Percentiles rank a stretch among this genome's conserved stretches.
These are phyloP conservation scores for Trichophyton benhamiae DNA, from an alignment of 2,329 filamentous ascomycete species.

Conservation along the genomic window DNA sequence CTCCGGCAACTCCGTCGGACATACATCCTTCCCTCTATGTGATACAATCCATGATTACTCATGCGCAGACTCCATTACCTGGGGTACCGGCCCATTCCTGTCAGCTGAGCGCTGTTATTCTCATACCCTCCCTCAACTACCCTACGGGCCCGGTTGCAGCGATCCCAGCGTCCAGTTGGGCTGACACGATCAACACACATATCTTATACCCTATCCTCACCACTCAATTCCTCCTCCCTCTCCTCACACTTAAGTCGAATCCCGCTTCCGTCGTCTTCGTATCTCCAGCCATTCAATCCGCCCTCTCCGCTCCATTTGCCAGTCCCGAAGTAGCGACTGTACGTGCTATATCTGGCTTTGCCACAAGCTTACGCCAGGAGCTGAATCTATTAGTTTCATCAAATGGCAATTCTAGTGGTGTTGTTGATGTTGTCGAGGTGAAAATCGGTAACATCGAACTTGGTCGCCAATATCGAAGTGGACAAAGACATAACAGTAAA, in stretches of 20 bases:
- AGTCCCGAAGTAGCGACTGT: constrained; percentile 77
- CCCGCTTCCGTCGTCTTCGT: constrained; percentile 35
- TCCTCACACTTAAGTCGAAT: constrained; percentile 51
- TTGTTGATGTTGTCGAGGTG: constrained; percentile 67
- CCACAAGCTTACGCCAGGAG: constrained; percentile 66
- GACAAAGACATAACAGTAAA: constrained; percentile 33
- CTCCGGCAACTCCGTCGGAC: constrained; percentile 45
- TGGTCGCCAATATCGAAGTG: constrained; percentile 43
- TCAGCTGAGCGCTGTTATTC: constrained; percentile 63
- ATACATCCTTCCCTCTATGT: constrained; percentile 54
- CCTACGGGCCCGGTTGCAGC: constrained; percentile 75
- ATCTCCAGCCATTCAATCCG: constrained; percentile 36
- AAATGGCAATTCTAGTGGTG: constrained; percentile 22
- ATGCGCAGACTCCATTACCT: constrained; percentile 63
- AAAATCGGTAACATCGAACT: constrained; percentile 88
- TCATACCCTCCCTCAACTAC: constrained; percentile 69
- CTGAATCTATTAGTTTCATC: constrained; percentile 51
- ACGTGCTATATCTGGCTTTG: constrained; percentile 75
- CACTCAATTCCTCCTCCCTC: constrained; percentile 76
- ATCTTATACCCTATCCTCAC: constrained; percentile 80
- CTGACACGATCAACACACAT: constrained; percentile 84
- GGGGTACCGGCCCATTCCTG: constrained; percentile 65
- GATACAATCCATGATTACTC: constrained; percentile 60
- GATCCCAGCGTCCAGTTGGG: constrained; percentile 70
- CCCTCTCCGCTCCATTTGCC: constrained; percentile 33